These are phyloP conservation scores for Xylaria sp. DNA, from an alignment of 2,329 filamentous ascomycete genomes.

Conservation along the genomic window DNA sequence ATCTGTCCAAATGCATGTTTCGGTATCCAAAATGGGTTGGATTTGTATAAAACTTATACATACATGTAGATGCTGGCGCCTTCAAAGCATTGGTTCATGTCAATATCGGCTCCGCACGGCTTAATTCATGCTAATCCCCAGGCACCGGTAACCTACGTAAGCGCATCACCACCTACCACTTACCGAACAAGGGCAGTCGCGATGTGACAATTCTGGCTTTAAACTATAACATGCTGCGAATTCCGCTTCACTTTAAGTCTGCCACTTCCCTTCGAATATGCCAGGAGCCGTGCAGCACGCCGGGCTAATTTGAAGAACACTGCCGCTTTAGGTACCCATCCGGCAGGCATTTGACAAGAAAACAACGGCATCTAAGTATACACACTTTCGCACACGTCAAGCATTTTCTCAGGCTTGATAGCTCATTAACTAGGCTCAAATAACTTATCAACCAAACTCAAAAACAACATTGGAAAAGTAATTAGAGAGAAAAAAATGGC, in stretches of 20 bases:
- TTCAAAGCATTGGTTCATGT: not conserved
- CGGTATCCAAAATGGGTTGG: conserved; percentile 1
- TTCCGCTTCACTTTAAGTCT: not conserved
- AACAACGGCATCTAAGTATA: not conserved
- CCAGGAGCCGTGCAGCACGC: not conserved
- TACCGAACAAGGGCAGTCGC: not conserved
- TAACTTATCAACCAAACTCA: too few species aligned
- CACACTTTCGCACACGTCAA: not conserved
- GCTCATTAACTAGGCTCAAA: too few species aligned
- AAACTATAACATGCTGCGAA: not conserved
- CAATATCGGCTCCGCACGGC: not conserved
- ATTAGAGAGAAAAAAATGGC: conserved; percentile 12
- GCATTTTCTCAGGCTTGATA: not conserved
- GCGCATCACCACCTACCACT: not conserved
- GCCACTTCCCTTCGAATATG: not conserved
- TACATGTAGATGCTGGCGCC: conserved; percentile 10
- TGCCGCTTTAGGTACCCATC: not conserved
- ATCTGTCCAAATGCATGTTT: conserved; percentile 13
- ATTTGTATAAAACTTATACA: conserved; percentile 19
- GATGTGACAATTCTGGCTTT: not conserved
- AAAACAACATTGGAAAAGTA: too few species aligned
- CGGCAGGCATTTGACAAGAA: not conserved
- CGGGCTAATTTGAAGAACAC: not conserved
- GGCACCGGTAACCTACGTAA: conserved; percentile 26
- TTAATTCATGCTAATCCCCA: conserved; percentile 3